A percentile compares a stretch with the other conserved stretches of the same genome.
Conservation (phyloP, 202 grass and related monocot genomes). For the Carex arenaria region DNA sequence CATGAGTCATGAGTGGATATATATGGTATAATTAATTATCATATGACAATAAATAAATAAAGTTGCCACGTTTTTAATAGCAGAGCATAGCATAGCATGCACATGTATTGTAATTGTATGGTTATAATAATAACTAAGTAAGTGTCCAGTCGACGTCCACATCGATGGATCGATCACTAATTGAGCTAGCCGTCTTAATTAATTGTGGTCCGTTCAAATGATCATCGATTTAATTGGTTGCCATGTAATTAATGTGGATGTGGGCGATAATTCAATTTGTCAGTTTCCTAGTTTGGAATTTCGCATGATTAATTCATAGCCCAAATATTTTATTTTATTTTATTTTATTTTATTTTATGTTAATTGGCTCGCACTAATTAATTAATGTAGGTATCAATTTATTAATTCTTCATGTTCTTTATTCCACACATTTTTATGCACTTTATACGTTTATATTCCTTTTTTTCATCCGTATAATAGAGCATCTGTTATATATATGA, state of each 20-base stretch:
- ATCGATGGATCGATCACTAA: not conserved
- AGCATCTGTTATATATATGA: not conserved
- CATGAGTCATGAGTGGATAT: too few relatives aligned
- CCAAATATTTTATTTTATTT: not conserved
- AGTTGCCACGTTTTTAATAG: not conserved
- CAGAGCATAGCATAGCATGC: too few relatives aligned
- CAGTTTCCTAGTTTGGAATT: not conserved
- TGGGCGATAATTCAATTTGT: not conserved
- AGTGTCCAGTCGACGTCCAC: not conserved
- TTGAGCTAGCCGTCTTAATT: not conserved
- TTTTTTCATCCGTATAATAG: too few relatives aligned
- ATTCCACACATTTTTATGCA: not conserved
- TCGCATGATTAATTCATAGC: not conserved
- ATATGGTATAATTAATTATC: too few relatives aligned
- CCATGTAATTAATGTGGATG: not conserved
- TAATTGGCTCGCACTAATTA: not conserved
- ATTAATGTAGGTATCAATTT: not conserved
- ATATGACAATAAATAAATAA: not conserved
- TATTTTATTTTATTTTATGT: too few relatives aligned
- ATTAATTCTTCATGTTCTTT: not conserved
- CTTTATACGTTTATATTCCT: not conserved
- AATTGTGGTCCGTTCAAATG: slow-evolving; percentile 11
- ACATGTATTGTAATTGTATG: too few relatives aligned
- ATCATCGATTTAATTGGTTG: not conserved
- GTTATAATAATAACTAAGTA: not conserved